Evolutionary conservation across 2,329 filamentous ascomycete genomes (phyloP), one percentile per base, ranked within the genome.

Genomic region (Aspergillus ibericus): DNA sequence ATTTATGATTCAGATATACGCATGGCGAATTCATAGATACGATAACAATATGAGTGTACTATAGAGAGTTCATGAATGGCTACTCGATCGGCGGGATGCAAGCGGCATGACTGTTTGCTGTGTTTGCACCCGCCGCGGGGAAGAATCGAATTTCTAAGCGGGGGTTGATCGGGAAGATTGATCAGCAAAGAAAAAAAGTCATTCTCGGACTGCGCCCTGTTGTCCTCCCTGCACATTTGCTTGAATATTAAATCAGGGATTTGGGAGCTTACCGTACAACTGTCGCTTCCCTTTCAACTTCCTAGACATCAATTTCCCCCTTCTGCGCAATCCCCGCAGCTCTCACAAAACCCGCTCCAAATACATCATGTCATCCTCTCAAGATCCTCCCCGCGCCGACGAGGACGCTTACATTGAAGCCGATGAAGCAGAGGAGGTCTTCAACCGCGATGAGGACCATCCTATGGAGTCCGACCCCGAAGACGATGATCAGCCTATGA

Each of bases 351-450:
- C 27, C 42, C 29, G 53, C 35, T 36, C 13, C 18, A 32, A 29
- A 44, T 22, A 49, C 42, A 34, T 34, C 47, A 77, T 75, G 72
- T 73, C 73, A 10, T 70, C 73, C 15, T 70, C 68, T 7, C 71
- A 73, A 63, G 68, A 75, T 35, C 68, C 70, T 34, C 60, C 68
- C 46, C 77, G 75, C 54, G 82, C 86, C 62, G 84, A 86, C 55
- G 85, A 88, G 61, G 85, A 88, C 67, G 88, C 87, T 65, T 88
- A 93, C 78, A 85, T 96, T 63, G 87, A 88, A 68, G 85, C 85
- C 55, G 88, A 90, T 36, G 93, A 96, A 65, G 88, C 86, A 2
- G 88, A 85, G 27, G 92, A 96, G 77, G 88, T 95, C 74, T 83
- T 92, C 55, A 80, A 84, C 34, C 88, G 84, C 52, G 90, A 83